phyloP scores from a whole-genome alignment of 2,329 filamentous ascomycete species.

The Pseudogymnoascus sp. region DNA sequence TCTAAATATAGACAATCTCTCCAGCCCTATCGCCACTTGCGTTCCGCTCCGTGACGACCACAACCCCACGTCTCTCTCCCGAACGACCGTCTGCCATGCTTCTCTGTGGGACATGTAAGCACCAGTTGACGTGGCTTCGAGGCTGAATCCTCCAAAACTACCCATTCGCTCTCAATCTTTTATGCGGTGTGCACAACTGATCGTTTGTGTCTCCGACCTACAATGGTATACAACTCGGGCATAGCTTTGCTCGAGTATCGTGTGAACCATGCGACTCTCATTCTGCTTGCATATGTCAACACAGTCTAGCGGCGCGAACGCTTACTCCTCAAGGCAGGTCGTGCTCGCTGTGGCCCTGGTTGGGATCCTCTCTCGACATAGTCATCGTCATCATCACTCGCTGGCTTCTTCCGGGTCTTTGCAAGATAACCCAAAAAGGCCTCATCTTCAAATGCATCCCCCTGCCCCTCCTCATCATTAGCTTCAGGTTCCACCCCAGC shows the following conservation, averaged over 20 bases:
- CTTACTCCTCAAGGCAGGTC: not conserved
- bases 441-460: not conserved
- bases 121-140: not conserved
- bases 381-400: not conserved
- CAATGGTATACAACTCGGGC: not conserved
- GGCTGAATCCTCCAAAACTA: not conserved
- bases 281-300: not conserved
- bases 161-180: too few species aligned
- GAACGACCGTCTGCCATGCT: not conserved
- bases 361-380: not conserved
- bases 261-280: not conserved
- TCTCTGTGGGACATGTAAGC: not conserved
- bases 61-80: not conserved
- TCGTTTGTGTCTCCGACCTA: not conserved
- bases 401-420: not conserved
- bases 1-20: not conserved
- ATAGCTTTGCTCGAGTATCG: not conserved
- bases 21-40: conserved; percentile 1
- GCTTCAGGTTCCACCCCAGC: not conserved
- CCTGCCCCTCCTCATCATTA: not conserved
- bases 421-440: not conserved
- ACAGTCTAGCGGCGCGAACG: not conserved
- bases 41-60: not conserved
- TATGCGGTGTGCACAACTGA: not conserved
- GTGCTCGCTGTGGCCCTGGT: not conserved